A percentile compares a stretch with the other conserved stretches of the same genome.
These are phyloP conservation scores for Pyricularia pennisetigena DNA, from an alignment of 2,329 filamentous ascomycete species.

Conservation along the genomic window DNA sequence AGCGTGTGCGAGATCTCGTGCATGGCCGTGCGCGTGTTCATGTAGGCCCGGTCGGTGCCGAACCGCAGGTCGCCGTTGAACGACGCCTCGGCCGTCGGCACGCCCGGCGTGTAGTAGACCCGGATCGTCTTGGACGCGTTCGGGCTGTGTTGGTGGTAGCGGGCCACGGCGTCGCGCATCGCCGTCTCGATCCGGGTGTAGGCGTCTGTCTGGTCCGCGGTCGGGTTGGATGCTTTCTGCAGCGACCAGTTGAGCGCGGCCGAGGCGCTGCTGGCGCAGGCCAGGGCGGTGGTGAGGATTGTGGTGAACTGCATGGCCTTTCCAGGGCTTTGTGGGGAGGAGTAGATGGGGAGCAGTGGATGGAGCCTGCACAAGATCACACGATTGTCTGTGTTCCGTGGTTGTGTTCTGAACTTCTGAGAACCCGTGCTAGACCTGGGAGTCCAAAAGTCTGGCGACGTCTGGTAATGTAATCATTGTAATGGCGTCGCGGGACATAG, in stretches of 20 bases:
- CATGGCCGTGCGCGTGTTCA: conserved; percentile 37
- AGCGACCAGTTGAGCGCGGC: conserved; percentile 28
- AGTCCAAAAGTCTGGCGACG: neutral
- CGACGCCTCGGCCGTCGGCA: conserved; percentile 34
- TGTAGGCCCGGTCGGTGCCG: conserved; percentile 32
- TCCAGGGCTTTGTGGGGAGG: too few relatives aligned
- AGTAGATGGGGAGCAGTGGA: neutral
- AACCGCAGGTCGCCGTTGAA: conserved; percentile 26
- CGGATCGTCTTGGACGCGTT: conserved; percentile 26
- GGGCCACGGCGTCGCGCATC: conserved; percentile 28
- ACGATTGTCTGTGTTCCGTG: neutral
- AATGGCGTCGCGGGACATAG: neutral
- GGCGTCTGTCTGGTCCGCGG: conserved; percentile 30
- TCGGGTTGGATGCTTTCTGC: conserved; percentile 26
- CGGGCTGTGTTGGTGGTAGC: conserved; percentile 24
- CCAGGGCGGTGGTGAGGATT: conserved; percentile 13
- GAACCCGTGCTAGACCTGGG: neutral
- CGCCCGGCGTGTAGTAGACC: conserved; percentile 30
- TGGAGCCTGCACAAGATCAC: neutral
- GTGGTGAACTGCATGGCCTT: conserved; percentile 25
- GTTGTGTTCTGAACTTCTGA: too few relatives aligned
- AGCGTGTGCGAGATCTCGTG: conserved; percentile 38
- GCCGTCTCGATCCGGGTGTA: conserved; percentile 31
- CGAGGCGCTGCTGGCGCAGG: conserved; percentile 21
- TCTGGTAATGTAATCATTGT: neutral